phyloP scores from a whole-genome alignment of 805 yeast species.

The Ogataea salicorniae region DNA sequence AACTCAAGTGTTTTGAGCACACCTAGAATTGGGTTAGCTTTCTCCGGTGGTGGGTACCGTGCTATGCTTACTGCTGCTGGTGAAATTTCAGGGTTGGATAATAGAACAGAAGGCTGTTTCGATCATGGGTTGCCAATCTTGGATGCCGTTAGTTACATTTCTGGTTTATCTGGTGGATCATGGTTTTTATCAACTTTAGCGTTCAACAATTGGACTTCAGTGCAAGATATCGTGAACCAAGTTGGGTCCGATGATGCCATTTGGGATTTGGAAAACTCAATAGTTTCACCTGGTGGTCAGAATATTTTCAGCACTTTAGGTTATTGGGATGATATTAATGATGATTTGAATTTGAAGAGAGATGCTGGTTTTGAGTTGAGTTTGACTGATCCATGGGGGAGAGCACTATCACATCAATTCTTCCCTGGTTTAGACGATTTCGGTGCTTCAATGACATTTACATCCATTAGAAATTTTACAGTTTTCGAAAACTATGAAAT shows the following conservation, averaged over 20 bases:
- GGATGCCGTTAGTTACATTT: constrained; percentile 62
- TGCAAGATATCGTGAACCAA: constrained; percentile 49
- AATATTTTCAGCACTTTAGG: constrained; percentile 46
- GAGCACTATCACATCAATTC: constrained; percentile 68
- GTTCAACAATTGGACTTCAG: constrained; percentile 67
- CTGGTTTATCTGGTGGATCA: constrained; percentile 81
- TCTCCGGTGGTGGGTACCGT: constrained; percentile 87
- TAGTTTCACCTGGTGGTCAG: constrained; percentile 59
- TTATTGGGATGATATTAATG: constrained; percentile 50
- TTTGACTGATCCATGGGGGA: constrained; percentile 76
- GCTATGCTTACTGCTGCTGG: constrained; percentile 89
- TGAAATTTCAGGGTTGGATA: constrained; percentile 71
- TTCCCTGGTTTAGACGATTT: constrained; percentile 56
- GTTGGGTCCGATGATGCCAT: constrained; percentile 37
- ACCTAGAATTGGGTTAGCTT: constrained; percentile 51
- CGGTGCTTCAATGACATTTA: constrained; percentile 59
- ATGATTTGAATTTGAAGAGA: constrained; percentile 46
- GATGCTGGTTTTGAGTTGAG: constrained; percentile 66
- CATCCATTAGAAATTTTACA: constrained; percentile 53
- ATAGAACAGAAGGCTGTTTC: constrained; percentile 52
- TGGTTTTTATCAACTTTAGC: constrained; percentile 73
- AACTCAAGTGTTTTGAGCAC: constrained; percentile 32
- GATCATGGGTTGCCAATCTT: constrained; percentile 66
- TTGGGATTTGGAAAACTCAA: constrained; percentile 66
- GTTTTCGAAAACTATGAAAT: constrained; percentile 55